Evolutionary conservation across 805 yeast species (phyloP).

Genomic region (Candida yuanshanica): DNA sequence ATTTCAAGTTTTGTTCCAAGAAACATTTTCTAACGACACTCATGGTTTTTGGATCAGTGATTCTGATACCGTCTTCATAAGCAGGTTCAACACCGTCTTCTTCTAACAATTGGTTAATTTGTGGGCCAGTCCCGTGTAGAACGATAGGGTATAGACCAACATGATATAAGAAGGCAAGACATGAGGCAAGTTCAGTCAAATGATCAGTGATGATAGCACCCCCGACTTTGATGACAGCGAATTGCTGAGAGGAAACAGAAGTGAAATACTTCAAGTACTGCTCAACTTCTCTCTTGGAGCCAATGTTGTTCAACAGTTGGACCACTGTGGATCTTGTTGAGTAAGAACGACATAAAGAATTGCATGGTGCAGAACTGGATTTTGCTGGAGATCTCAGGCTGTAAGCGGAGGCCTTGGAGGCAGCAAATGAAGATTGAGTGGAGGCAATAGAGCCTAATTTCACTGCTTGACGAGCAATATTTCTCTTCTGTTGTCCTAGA

Average conservation of each 20-base stretch:
- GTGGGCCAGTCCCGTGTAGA: constrained; percentile 98
- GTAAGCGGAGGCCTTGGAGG: constrained; percentile 11
- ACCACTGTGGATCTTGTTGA: constrained; percentile 93
- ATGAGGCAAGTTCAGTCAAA: constrained; percentile 87
- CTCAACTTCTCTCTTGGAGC: constrained; percentile 96
- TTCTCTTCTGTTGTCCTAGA: constrained; percentile 21
- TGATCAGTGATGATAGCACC: constrained; percentile 98
- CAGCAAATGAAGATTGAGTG: constrained; percentile 4
- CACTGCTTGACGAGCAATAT: constrained; percentile 20
- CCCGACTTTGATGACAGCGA: constrained; percentile 97
- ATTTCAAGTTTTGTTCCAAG: constrained; percentile 88
- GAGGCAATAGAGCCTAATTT: constrained; percentile 14
- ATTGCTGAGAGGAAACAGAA: constrained; percentile 92
- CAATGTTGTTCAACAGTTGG: constrained; percentile 90
- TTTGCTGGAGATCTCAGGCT: constrained; percentile 13
- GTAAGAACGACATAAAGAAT: constrained; percentile 25
- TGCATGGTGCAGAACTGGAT: constrained; percentile 7
- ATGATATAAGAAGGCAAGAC: constrained; percentile 92
- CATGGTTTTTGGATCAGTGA: constrained; percentile 94
- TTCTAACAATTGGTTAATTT: constrained; percentile 89
- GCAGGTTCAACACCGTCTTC: constrained; percentile 94
- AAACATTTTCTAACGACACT: constrained; percentile 92
- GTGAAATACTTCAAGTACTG: constrained; percentile 96
- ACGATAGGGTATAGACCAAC: constrained; percentile 97
- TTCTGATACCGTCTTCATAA: constrained; percentile 93